A percentile compares a stretch with the other conserved stretches of the same genome.
Evolutionary conservation across 2,329 filamentous ascomycete genomes (phyloP).

Genomic region (Exophiala alcalophila): DNA sequence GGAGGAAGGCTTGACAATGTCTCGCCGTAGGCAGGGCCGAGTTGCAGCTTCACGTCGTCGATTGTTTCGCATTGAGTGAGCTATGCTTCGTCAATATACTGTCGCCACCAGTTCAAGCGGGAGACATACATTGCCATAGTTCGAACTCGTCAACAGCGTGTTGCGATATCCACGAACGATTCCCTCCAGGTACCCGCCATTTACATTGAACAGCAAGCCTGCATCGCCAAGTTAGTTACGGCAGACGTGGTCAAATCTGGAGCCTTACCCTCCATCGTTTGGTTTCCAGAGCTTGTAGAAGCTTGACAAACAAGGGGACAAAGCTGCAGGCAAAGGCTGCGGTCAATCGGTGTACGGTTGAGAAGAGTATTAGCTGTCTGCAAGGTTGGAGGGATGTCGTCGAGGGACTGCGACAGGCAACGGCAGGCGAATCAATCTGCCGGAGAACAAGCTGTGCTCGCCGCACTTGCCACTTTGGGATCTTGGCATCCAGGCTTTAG

Average conservation of each 20-base stretch:
- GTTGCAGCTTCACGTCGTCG: constrained; percentile 88
- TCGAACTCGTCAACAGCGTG: constrained; percentile 79
- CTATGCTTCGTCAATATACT: constrained; percentile 13
- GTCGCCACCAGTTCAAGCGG: neutral
- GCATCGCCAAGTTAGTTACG: constrained; percentile 8
- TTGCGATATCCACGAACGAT: constrained; percentile 97
- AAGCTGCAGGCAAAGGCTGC: no score
- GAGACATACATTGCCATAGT: constrained; percentile 65
- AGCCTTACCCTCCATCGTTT: constrained; percentile 25
- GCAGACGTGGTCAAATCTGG: neutral
- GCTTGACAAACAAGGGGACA: no score
- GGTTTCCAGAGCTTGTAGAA: no score
- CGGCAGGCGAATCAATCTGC: no score
- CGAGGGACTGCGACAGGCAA: no score
- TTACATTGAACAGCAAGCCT: constrained; percentile 90
- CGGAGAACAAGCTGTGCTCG: no score
- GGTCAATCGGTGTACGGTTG: no score
- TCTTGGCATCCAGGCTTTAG: no score
- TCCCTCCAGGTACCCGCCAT: constrained; percentile 92
- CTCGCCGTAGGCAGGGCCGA: constrained; percentile 94
- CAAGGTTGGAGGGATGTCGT: no score
- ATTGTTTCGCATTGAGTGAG: constrained; percentile 42
- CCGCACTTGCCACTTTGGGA: no score
- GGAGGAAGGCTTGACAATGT: constrained; percentile 91
- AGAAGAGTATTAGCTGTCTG: no score